Percentiles rank a stretch among this genome's conserved stretches.
Conservation (phyloP, 2,329 filamentous ascomycete genomes). For the Zelopaecilomyces penicillatus region DNA sequence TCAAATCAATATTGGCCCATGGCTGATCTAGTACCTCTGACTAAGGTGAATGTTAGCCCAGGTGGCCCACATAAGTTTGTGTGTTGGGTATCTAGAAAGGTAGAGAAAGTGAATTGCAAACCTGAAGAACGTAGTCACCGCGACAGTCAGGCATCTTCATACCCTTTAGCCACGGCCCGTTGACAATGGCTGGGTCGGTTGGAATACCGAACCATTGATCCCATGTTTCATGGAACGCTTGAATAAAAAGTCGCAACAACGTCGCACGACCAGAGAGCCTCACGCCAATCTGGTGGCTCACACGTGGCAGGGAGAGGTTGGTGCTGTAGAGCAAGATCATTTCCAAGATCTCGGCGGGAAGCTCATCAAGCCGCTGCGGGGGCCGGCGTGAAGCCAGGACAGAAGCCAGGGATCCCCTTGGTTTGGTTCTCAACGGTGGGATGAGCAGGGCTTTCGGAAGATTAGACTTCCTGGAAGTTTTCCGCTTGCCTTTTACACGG, state of each 20-base stretch:
- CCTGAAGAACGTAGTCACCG: constrained; percentile 37
- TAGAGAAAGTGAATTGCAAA: constrained; percentile 18
- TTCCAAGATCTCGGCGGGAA: constrained; percentile 48
- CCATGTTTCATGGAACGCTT: constrained; percentile 31
- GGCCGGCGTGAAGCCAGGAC: constrained; percentile 21
- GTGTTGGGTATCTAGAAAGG: background rate
- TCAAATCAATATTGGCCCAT: constrained; percentile 37
- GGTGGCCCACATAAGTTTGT: background rate
- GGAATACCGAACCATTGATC: constrained; percentile 27
- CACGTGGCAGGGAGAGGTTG: constrained; percentile 39
- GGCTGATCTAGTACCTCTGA: constrained; percentile 33
- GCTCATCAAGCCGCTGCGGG: constrained; percentile 21
- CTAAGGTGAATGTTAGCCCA: constrained; percentile 20
- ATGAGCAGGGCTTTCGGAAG: constrained; percentile 7
- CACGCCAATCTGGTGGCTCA: constrained; percentile 35
- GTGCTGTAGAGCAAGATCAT: constrained; percentile 41
- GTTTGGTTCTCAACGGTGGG: constrained; percentile 14
- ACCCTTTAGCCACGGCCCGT: constrained; percentile 9
- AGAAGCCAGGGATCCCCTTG: constrained; percentile 20
- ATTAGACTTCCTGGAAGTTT: constrained; percentile 11
- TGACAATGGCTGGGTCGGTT: constrained; percentile 5
- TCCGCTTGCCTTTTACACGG: constrained; percentile 38
- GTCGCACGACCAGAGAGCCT: constrained; percentile 36
- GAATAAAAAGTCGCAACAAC: constrained; percentile 28
- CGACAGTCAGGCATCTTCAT: constrained; percentile 11